phyloP scores from a whole-genome alignment of 768 basidiomycete genomes.

The Gymnopilus junonius region DNA sequence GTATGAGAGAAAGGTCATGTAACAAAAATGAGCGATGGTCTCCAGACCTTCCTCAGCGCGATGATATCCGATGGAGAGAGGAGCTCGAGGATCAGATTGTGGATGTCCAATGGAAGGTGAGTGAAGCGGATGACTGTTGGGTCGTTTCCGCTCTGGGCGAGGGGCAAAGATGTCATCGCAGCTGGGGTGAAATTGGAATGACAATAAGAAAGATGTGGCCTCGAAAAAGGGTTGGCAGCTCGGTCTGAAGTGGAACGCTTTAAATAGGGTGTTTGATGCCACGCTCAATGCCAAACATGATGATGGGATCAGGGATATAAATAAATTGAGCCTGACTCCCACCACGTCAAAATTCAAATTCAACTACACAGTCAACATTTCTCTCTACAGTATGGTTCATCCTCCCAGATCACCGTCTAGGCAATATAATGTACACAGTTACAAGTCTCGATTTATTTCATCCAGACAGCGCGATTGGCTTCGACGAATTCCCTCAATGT shows the following conservation, averaged over 20 bases:
- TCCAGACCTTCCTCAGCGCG: slow-evolving; percentile 14
- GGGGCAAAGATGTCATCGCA: neutral
- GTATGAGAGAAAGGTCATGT: neutral
- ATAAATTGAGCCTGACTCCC: too few relatives aligned
- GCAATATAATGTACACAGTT: too few relatives aligned
- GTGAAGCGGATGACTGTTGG: neutral
- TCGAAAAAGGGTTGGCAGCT: neutral
- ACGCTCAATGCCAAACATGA: neutral
- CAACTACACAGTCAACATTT: too few relatives aligned
- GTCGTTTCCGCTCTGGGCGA: neutral
- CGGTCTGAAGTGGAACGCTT: neutral
- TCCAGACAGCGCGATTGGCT: neutral
- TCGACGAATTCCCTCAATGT: neutral
- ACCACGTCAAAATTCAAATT: too few relatives aligned
- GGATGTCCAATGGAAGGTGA: slow-evolving; percentile 13
- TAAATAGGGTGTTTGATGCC: neutral
- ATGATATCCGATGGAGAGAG: slow-evolving; percentile 12
- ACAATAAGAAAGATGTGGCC: neutral
- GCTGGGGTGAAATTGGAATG: neutral
- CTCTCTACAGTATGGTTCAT: neutral
- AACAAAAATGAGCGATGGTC: neutral
- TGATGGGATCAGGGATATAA: neutral
- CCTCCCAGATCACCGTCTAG: neutral
- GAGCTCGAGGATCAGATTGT: slow-evolving; percentile 2
- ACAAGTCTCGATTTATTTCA: neutral